Evolutionary conservation across 1,139 yeast species (phyloP).

Genomic region (Candida neerlandica): DNA sequence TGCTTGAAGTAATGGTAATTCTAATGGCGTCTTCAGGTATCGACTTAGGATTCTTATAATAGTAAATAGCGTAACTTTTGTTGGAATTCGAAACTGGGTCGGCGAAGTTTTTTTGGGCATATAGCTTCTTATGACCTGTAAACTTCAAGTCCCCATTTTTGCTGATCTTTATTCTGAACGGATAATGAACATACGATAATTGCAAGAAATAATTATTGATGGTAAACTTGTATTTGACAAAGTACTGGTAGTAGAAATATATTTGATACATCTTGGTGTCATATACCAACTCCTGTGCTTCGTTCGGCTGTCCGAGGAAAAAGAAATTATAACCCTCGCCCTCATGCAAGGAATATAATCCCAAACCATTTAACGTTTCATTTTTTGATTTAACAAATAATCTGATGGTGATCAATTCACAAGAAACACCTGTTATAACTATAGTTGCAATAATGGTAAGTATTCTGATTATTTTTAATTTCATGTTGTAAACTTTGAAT

Average conservation of each 20-base stretch:
- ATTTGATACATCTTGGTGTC: conserved; percentile 4
- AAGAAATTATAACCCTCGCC: conserved; percentile 57
- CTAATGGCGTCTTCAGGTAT: not conserved
- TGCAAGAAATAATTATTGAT: not conserved
- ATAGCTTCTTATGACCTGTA: not conserved
- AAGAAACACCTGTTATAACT: not conserved
- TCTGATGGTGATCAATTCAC: not conserved
- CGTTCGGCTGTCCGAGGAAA: conserved; percentile 23
- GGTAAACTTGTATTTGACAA: conserved; percentile 2
- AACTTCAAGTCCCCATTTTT: conserved; percentile 3
- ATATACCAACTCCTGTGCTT: conserved; percentile 1
- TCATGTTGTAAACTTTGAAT: not conserved
- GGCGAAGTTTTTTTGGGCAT: not conserved
- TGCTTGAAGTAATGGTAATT: not conserved
- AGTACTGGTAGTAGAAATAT: not conserved
- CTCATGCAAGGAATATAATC: conserved; percentile 41
- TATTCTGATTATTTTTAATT: not conserved
- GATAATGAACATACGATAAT: conserved; percentile 4
- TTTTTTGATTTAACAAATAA: conserved; percentile 24
- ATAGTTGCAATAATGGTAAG: not conserved
- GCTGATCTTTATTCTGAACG: conserved; percentile 1
- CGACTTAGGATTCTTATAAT: not conserved
- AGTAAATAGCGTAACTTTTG: conserved; percentile 1
- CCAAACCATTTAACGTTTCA: conserved; percentile 24
- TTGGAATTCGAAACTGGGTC: conserved; percentile 6